These are phyloP conservation scores for Ramaria sp. DNA, from an alignment of 768 basidiomycete genomes.

Conservation along the genomic window DNA sequence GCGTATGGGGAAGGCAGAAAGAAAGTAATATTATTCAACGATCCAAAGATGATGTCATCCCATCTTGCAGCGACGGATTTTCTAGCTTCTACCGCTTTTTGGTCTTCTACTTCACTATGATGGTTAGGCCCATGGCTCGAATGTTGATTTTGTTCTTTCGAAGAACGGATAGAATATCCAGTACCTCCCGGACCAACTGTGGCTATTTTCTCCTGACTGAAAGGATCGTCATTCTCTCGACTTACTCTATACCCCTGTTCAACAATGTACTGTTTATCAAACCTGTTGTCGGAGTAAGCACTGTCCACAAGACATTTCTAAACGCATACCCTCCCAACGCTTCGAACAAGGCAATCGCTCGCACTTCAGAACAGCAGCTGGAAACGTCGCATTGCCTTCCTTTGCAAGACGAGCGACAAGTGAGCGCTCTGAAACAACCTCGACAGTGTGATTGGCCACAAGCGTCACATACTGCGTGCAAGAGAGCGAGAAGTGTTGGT, in stretches of 20 bases:
- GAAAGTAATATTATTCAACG: conserved; percentile 27
- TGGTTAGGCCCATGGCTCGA: background rate
- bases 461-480: conserved; percentile 32
- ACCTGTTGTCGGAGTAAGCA: conserved; percentile 10
- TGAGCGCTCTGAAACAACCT: conserved; percentile 32
- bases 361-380: conserved; percentile 34
- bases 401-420: conserved; percentile 31
- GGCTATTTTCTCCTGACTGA: conserved; percentile 15
- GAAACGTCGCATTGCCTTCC: conserved; percentile 28
- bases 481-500: conserved; percentile 21
- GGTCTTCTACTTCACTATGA: background rate
- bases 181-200: conserved; percentile 43
- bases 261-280: conserved; percentile 38
- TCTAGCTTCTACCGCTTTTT: background rate
- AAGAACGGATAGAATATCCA: conserved; percentile 30
- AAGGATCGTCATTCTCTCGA: too few relatives aligned
- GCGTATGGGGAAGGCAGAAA: conserved; percentile 36
- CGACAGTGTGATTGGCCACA: conserved; percentile 38
- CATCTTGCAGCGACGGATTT: conserved; percentile 21
- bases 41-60: conserved; percentile 30
- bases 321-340: conserved; percentile 23
- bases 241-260: too few relatives aligned
- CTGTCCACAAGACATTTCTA: background rate
- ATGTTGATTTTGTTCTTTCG: background rate
- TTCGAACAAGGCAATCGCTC: conserved; percentile 42